Evolutionary conservation across 371 early-diverging fungal genomes (phyloP), one percentile per base, ranked within the genome.

Genomic region (Mortierella sp.): DNA sequence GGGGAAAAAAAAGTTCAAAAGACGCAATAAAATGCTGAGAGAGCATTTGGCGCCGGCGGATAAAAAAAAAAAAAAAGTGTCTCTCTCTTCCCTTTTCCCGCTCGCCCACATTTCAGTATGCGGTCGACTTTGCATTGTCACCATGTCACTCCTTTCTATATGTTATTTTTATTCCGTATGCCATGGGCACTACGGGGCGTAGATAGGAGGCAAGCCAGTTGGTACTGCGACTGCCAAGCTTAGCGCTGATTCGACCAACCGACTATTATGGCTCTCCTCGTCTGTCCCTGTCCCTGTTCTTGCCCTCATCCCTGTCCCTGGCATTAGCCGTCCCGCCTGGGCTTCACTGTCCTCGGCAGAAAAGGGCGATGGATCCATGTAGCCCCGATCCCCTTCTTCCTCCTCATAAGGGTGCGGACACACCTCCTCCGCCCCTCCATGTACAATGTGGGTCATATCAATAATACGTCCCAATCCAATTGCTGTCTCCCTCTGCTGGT

Each of bases 311-410:
- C n/a, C n/a, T n/a, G n/a, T n/a, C n/a, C 31, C 61, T 61, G 47
- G 47, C 2, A 31, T 37, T 31, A 39, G 61, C n/a, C 37, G 61
- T 37, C 61, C 37, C n/a, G 61, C 61, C 61, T 61, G 61, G 9
- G 61, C 61, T 39, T 61, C 61, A 31, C 19, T 61, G 10, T 61
- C 61, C 22, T 22, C 61, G 8, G 34, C 34, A 37, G 61, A 34
- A 61, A 61, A 61, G 19, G 61, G 61, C 22, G 61, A 61, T 19
- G 61, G 61, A 7, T 34, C 61, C 37, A 61, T 37, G 61, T 61
- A 61, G 8, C 22, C 61, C 9, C 34, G 19, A 16, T 61, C 61
- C 7, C 14, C 16, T 16, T 6, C 16, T 16, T 55, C 31, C 16
- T 31, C 55, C 31, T 55, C 61, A 37, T 61, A 61, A 22, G 61